Percentiles rank a stretch among this genome's conserved stretches.
phyloP scores from a whole-genome alignment of 2,329 filamentous ascomycete genomes.

The Penicillium fuscoglaucum region DNA sequence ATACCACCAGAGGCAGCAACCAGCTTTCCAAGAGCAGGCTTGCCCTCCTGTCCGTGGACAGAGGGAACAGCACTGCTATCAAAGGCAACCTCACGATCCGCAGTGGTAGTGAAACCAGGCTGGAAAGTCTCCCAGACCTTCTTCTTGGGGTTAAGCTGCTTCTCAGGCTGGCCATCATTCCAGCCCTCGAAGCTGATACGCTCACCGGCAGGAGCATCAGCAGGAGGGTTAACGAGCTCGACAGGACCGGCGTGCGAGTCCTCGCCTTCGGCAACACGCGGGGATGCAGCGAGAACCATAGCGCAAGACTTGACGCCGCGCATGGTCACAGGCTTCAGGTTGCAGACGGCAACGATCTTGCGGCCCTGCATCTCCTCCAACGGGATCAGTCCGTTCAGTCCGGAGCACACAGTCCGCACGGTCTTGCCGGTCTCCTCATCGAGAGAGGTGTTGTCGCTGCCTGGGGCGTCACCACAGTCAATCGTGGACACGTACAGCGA shows the following conservation, averaged over 20 bases:
- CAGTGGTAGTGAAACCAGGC: slow-evolving; percentile 91
- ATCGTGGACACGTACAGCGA: slow-evolving; percentile 95
- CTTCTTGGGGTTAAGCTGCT: slow-evolving; percentile 96
- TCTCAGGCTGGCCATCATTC: slow-evolving; percentile 82
- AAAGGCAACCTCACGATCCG: slow-evolving; percentile 78
- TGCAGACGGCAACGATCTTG: slow-evolving; percentile 93
- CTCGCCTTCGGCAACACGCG: slow-evolving; percentile 77
- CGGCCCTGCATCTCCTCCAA: slow-evolving; percentile 95
- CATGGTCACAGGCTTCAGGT: slow-evolving; percentile 99
- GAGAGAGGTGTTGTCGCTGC: slow-evolving; percentile 76
- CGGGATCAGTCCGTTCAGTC: slow-evolving; percentile 87
- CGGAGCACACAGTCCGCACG: slow-evolving; percentile 94
- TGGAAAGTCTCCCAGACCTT: slow-evolving; percentile 98
- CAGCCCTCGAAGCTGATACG: slow-evolving; percentile 92
- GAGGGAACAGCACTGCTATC: slow-evolving; percentile 75
- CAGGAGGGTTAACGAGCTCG: slow-evolving; percentile 84
- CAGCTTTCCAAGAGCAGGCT: slow-evolving; percentile 60
- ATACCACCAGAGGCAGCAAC: slow-evolving; percentile 74
- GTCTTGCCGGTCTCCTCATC: slow-evolving; percentile 85
- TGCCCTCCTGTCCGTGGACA: slow-evolving; percentile 64
- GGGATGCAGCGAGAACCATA: slow-evolving; percentile 95
- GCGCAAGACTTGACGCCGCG: slow-evolving; percentile 77
- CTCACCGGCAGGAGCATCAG: slow-evolving; percentile 76
- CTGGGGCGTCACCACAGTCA: slow-evolving; percentile 83
- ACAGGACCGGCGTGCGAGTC: slow-evolving; percentile 85